Evolutionary conservation across 169 alveolate genomes (phyloP).

Genomic region (Cryptosporidium canis): DNA sequence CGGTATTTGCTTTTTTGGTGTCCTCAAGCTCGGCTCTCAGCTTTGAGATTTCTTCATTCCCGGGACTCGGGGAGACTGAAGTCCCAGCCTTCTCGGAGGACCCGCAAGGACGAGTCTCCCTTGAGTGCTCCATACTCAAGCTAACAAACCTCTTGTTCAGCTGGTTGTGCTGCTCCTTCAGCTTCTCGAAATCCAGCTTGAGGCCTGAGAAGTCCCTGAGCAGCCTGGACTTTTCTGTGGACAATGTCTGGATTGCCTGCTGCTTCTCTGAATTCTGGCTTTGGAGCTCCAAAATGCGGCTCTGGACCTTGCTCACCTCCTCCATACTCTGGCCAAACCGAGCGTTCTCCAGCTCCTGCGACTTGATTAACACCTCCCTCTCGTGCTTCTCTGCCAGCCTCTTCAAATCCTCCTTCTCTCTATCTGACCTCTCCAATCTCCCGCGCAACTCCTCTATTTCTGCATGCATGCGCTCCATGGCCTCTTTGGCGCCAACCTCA

Average conservation of each 20-base stretch:
- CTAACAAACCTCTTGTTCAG: slow-evolving; percentile 10
- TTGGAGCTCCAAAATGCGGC: slow-evolving; percentile 33
- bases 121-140: background rate
- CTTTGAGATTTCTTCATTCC: background rate
- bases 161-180: slow-evolving; percentile 20
- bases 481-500: background rate
- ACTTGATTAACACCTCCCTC: background rate
- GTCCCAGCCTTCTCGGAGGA: background rate
- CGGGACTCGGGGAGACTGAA: background rate
- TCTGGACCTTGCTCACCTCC: background rate
- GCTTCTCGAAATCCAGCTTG: slow-evolving; percentile 9
- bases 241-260: slow-evolving; percentile 30
- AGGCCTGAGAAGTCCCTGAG: background rate
- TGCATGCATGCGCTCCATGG: slow-evolving; percentile 10
- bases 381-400: background rate
- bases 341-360: background rate
- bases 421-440: background rate
- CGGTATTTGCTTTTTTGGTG: background rate
- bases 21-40: slow-evolving; percentile 4
- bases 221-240: slow-evolving; percentile 42
- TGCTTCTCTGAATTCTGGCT: slow-evolving; percentile 52
- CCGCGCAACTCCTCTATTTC: slow-evolving; percentile 12
- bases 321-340: background rate
- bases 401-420: background rate
- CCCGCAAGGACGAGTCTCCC: background rate